These are phyloP conservation scores for Trametes elegans DNA, from an alignment of 768 basidiomycete species.

Conservation along the genomic window DNA sequence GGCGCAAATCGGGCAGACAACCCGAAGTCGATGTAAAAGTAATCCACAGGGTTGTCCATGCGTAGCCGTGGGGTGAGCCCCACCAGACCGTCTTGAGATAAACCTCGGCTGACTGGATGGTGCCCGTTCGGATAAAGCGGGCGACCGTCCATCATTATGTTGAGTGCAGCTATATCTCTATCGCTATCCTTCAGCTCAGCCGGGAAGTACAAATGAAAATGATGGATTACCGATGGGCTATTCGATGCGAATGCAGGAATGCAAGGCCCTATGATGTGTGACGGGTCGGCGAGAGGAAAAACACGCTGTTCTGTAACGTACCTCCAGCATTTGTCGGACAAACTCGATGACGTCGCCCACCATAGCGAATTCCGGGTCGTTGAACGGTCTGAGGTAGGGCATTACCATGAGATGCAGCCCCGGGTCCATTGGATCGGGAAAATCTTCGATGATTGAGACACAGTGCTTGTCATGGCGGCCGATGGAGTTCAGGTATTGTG, in stretches of 20 bases:
- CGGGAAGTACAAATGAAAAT: neutral
- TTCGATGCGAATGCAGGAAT: conserved; percentile 15
- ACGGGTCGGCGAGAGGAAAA: neutral
- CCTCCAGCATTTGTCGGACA: conserved; percentile 7
- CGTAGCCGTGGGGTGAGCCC: conserved; percentile 31
- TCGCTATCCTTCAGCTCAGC: neutral
- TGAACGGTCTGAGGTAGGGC: conserved; percentile 17
- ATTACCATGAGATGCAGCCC: conserved; percentile 20
- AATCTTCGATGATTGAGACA: conserved; percentile 22
- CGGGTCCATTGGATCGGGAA: conserved; percentile 16
- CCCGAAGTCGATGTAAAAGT: conserved; percentile 27
- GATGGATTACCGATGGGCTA: conserved; percentile 21
- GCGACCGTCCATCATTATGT: conserved; percentile 26
- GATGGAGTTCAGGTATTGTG: conserved; percentile 4
- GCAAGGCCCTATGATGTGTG: conserved; percentile 10
- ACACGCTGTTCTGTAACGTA: neutral
- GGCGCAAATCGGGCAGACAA: conserved; percentile 13
- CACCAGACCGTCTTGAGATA: conserved; percentile 33
- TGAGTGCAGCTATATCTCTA: conserved; percentile 19
- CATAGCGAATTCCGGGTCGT: conserved; percentile 12
- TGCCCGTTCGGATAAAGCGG: conserved; percentile 20
- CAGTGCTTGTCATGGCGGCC: conserved; percentile 23
- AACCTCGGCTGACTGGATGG: conserved; percentile 27
- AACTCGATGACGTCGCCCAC: conserved; percentile 22
- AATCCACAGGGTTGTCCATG: conserved; percentile 35